Conservation (phyloP, 2,329 filamentous ascomycete genomes). For the Amphichorda felina region DNA sequence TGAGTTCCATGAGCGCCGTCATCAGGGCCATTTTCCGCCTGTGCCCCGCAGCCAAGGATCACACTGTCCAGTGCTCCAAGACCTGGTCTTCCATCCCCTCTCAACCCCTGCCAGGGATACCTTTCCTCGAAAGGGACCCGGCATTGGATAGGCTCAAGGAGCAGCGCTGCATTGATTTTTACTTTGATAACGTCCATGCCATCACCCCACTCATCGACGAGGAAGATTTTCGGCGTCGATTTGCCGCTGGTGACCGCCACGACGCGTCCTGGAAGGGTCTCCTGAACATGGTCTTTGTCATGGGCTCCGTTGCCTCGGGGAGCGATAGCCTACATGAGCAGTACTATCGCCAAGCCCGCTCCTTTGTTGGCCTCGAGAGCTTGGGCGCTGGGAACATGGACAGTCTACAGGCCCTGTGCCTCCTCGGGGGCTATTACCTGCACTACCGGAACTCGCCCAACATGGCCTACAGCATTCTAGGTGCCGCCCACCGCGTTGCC, state of each 20-base stretch:
- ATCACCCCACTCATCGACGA: constrained; percentile 51
- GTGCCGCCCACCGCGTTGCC: constrained; percentile 63
- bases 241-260: constrained; percentile 31
- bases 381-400: constrained; percentile 55
- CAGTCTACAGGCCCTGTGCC: constrained; percentile 56
- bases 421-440: constrained; percentile 66
- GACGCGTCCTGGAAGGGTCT: constrained; percentile 49
- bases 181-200: constrained; percentile 48
- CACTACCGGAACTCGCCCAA: constrained; percentile 70
- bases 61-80: constrained; percentile 12
- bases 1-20: constrained; percentile 52
- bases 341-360: constrained; percentile 43
- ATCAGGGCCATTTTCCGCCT: constrained; percentile 42
- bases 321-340: constrained; percentile 42
- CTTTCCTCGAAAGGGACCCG: constrained; percentile 26
- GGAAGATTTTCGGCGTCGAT: constrained; percentile 45
- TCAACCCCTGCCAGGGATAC: constrained; percentile 17
- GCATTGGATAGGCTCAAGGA: constrained; percentile 21
- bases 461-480: constrained; percentile 62
- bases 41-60: constrained; percentile 15
- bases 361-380: constrained; percentile 40
- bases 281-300: constrained; percentile 49
- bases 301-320: constrained; percentile 46
- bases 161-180: constrained; percentile 39
- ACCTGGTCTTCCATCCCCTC: constrained; percentile 10